Evolutionary conservation across 495 filamentous ascomycete genomes (phyloP).

Genomic region (Corynascus novoguineensis): DNA sequence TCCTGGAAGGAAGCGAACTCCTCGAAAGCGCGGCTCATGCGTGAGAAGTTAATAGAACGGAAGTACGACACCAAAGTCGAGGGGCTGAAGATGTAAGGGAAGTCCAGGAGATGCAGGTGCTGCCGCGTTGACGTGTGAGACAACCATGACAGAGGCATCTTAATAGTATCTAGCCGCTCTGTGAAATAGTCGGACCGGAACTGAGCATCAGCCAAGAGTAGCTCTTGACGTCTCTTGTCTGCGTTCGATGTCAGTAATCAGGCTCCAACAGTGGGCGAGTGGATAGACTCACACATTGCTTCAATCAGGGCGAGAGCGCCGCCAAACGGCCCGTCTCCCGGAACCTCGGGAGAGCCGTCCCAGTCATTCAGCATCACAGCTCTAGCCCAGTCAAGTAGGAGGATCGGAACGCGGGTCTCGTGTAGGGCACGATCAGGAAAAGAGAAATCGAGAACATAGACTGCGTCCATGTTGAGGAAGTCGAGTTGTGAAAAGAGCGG

Average conservation of each 20-base stretch:
- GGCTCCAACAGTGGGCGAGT: neutral
- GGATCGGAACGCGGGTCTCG: slow-evolving; percentile 47
- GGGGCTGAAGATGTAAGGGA: slow-evolving; percentile 73
- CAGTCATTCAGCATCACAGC: slow-evolving; percentile 70
- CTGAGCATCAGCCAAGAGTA: slow-evolving; percentile 58
- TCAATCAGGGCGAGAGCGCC: slow-evolving; percentile 68
- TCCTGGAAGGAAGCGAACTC: slow-evolving; percentile 58
- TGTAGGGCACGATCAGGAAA: slow-evolving; percentile 43
- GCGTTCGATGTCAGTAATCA: slow-evolving; percentile 14
- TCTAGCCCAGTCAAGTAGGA: slow-evolving; percentile 73
- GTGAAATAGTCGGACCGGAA: slow-evolving; percentile 73
- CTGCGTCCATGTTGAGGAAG: slow-evolving; percentile 36
- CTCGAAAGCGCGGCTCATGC: slow-evolving; percentile 74
- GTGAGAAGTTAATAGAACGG: slow-evolving; percentile 76
- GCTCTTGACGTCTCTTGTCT: slow-evolving; percentile 56
- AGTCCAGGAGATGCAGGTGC: slow-evolving; percentile 70
- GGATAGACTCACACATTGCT: slow-evolving; percentile 58
- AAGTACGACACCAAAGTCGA: slow-evolving; percentile 75
- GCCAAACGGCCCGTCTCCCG: slow-evolving; percentile 59
- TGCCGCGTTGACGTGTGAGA: slow-evolving; percentile 51
- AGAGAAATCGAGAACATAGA: slow-evolving; percentile 41
- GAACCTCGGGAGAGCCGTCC: slow-evolving; percentile 66
- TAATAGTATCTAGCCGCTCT: slow-evolving; percentile 68
- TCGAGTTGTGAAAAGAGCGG: slow-evolving; percentile 46
- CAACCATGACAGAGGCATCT: slow-evolving; percentile 75